phyloP scores from a whole-genome alignment of 2,329 filamentous ascomycete genomes.

The Neoscytalidium dimidiatum region DNA sequence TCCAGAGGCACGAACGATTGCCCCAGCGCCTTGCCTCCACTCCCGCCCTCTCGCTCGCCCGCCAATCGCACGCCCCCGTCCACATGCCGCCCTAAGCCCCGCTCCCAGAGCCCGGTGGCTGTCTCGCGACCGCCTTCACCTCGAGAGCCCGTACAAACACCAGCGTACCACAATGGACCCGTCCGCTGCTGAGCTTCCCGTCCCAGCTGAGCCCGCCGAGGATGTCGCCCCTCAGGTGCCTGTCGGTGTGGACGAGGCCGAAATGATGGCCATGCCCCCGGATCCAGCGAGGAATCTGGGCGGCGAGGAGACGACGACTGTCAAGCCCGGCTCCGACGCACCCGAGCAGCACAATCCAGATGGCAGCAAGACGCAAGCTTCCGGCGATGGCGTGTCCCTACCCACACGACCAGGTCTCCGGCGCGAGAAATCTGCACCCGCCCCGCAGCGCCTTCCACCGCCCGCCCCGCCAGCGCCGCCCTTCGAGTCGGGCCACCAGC shows the following conservation, averaged over 20 bases:
- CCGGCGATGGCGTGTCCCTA: slow-evolving; percentile 28
- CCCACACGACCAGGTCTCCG: slow-evolving; percentile 40
- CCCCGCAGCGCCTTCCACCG: slow-evolving; percentile 47
- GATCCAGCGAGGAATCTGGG: slow-evolving; percentile 33
- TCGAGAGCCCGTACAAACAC: background rate
- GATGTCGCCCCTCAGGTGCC: slow-evolving; percentile 34
- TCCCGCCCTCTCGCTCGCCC: background rate
- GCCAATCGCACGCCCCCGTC: background rate
- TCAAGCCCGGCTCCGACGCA: slow-evolving; percentile 38
- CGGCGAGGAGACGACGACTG: slow-evolving; percentile 29
- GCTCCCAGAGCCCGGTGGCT: background rate
- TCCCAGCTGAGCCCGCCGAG: background rate
- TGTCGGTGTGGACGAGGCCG: slow-evolving; percentile 38
- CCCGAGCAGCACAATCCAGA: slow-evolving; percentile 34
- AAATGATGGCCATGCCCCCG: slow-evolving; percentile 35
- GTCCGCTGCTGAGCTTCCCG: slow-evolving; percentile 4
- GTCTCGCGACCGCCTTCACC: slow-evolving; percentile 9
- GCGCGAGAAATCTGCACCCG: slow-evolving; percentile 42
- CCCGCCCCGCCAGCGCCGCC: slow-evolving; percentile 39
- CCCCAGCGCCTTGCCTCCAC: background rate
- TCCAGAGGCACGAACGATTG: background rate
- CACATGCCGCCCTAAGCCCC: slow-evolving; percentile 17
- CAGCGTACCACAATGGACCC: slow-evolving; percentile 16
- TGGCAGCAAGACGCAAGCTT: slow-evolving; percentile 15
- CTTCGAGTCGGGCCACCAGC: slow-evolving; percentile 31